Evolutionary conservation across 331 rosid genomes (phyloP).

Genomic region (Cydonia oblonga): DNA sequence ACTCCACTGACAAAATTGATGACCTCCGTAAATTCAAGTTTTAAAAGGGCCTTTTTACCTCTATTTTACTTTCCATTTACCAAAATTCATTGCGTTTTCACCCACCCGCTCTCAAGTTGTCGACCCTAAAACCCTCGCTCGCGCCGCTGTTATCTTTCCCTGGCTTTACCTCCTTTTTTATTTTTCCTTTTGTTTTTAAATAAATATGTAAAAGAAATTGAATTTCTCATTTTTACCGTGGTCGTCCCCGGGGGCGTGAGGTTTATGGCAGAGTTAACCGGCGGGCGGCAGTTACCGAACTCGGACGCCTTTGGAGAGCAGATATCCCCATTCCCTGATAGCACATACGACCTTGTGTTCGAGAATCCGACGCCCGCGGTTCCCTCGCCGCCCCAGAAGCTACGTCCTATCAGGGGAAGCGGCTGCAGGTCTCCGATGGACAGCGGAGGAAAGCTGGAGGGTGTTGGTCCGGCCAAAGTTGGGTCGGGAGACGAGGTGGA

Average conservation of each 20-base stretch:
- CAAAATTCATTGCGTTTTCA: slow-evolving; percentile 21
- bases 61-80: slow-evolving; percentile 25
- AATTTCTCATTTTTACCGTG: slow-evolving; percentile 10
- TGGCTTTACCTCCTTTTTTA: not conserved
- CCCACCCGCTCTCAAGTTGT: slow-evolving; percentile 5
- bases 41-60: slow-evolving; percentile 23
- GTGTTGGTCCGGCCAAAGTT: slow-evolving; percentile 3
- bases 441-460: not conserved
- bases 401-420: slow-evolving; percentile 61
- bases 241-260: not conserved
- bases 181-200: not conserved
- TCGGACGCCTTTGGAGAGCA: slow-evolving; percentile 32
- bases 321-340: slow-evolving; percentile 58
- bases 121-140: slow-evolving; percentile 18
- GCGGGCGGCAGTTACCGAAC: slow-evolving; percentile 22
- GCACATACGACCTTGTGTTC: slow-evolving; percentile 48
- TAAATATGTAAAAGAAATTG: not conserved
- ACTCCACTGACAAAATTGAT: not conserved
- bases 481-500: slow-evolving; percentile 28
- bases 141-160: slow-evolving; percentile 20
- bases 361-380: slow-evolving; percentile 14
- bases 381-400: slow-evolving; percentile 55
- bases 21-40: not conserved
- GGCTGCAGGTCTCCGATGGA: slow-evolving; percentile 24
- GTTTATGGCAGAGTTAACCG: slow-evolving; percentile 49